Evolutionary conservation across 2,329 filamentous ascomycete species (phyloP), one percentile per base, ranked within the genome.

Genomic region (Sclerotinia spermophila): DNA sequence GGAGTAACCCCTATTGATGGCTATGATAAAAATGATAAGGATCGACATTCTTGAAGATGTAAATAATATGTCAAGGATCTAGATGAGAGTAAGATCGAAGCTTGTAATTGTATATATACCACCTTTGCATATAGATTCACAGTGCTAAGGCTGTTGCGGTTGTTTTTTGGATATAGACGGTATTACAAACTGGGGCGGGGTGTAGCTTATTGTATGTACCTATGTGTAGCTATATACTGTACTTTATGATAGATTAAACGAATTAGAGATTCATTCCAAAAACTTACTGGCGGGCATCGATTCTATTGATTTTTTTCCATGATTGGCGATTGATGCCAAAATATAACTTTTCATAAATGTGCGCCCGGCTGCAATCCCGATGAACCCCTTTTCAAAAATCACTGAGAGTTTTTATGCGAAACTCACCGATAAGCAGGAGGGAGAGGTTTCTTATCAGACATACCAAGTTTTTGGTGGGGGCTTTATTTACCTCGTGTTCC

Each of bases 381-480:
- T 30, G 58, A 60, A 15, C 35, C 55, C 33, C 35, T 33, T 19
- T 61, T 24, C 15, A 15, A 44, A 44, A 6, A 21, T 42, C 40
- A n/a, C 8, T n/a, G 1, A 15, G 35, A 59, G 35, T 27, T 42
- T 33, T 24, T n/a, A 24, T 67, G n/a, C 21, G 24, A n/a, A 17
- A 51, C 33, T 40, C 33, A 24, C 33, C 33, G 64, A 67, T 59
- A 67, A 59, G 61, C 24, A 59, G 5, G 65, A 67, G 51, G 65
- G 65, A 67, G 51, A 51, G 65, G 51, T 30, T 68, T 45, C 55
- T 64, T 70, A 70, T 70, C 68, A 56, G 33, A 3, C 27, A 65
- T 60, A 19, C 58, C 38, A 65, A 40, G 27, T 53, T 44, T 65
- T 53, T 53, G 62, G 62, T 66, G 45, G 62, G 62, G 45, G 45